These are phyloP conservation scores for Massariosphaeria phaeospora DNA, from an alignment of 495 filamentous ascomycete genomes.

Conservation along the genomic window DNA sequence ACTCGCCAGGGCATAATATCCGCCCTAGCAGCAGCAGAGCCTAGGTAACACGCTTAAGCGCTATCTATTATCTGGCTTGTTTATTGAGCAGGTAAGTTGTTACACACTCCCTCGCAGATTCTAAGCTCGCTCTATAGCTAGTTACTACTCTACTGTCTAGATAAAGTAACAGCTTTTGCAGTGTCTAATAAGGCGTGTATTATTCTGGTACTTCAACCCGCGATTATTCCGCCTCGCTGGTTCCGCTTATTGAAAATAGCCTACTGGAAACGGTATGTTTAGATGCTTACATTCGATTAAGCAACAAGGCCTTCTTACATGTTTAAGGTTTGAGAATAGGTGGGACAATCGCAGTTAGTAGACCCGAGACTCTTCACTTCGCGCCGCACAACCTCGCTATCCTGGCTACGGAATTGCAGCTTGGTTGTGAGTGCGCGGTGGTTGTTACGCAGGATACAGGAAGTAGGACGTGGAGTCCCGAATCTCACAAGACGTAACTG, in stretches of 20 bases:
- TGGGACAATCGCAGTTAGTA: too few species aligned
- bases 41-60: conserved; percentile 61
- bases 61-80: conserved; percentile 36
- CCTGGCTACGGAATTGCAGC: too few species aligned
- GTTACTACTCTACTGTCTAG: conserved; percentile 60
- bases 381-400: too few species aligned
- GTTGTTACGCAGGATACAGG: too few species aligned
- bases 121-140: conserved; percentile 52
- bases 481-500: too few species aligned
- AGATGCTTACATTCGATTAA: conserved; percentile 64
- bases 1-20: conserved; percentile 54
- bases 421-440: too few species aligned
- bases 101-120: conserved; percentile 38
- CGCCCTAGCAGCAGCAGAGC: conserved; percentile 58
- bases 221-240: conserved; percentile 34
- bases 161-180: conserved; percentile 63
- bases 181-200: conserved; percentile 51
- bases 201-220: conserved; percentile 34
- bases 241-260: conserved; percentile 37
- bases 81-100: conserved; percentile 38
- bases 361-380: too few species aligned
- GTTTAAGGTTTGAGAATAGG: conserved; percentile 50
- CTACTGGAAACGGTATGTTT: conserved; percentile 52
- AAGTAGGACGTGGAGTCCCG: too few species aligned
- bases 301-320: conserved; percentile 39